Conservation (phyloP, 495 filamentous ascomycete species). For the Lepraria neglecta region DNA sequence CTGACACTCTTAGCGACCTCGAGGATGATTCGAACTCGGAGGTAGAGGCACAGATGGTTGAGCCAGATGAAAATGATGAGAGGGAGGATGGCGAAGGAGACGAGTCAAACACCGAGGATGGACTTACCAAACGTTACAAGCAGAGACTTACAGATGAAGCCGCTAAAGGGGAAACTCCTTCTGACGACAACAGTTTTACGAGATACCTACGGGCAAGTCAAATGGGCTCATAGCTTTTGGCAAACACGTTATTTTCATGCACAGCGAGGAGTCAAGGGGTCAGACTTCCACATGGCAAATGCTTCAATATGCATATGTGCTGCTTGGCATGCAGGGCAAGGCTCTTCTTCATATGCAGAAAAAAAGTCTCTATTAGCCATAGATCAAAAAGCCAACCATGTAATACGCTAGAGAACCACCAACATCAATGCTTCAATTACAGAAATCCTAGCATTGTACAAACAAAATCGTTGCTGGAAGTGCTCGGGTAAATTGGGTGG, state of each 20-base stretch:
- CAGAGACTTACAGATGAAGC: conserved; percentile 38
- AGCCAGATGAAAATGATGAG: conserved; percentile 31
- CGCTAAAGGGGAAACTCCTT: conserved; percentile 20
- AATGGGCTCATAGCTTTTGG: conserved; percentile 10
- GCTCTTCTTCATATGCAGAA: too few relatives aligned
- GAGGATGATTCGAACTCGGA: conserved; percentile 42
- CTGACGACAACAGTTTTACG: conserved; percentile 43
- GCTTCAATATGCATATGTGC: neutral
- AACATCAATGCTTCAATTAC: neutral
- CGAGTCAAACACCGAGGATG: conserved; percentile 35
- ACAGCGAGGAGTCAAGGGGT: conserved; percentile 8
- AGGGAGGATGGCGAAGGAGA: conserved; percentile 29
- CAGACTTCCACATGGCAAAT: neutral
- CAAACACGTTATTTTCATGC: neutral
- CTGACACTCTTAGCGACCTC: conserved; percentile 48
- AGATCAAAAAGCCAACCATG: too few relatives aligned
- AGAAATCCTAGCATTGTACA: neutral
- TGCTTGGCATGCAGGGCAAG: too few relatives aligned
- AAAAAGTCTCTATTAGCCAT: too few relatives aligned
- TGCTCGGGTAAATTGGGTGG: conserved; percentile 14
- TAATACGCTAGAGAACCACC: too few relatives aligned
- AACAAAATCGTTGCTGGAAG: neutral
- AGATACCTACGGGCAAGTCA: conserved; percentile 36
- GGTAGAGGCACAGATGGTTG: conserved; percentile 25
- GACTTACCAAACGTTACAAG: conserved; percentile 42